Base-by-base conservation (phyloP, 352 stramenopile genomes). In the Phytophthora citricola region DNA sequence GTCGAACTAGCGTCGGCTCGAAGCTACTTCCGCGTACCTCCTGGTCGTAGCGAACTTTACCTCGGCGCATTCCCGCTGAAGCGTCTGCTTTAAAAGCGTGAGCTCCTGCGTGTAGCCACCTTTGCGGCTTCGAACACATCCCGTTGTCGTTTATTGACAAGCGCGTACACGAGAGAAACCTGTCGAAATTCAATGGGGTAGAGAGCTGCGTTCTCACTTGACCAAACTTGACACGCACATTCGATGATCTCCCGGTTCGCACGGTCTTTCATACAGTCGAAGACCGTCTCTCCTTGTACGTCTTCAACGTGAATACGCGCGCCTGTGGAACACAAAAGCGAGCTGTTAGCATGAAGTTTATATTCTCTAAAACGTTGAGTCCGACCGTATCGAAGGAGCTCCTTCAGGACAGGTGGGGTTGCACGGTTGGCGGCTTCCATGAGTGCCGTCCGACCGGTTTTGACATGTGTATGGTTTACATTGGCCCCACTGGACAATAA, bases 341-440 rank as follows among this genome's bases (percentile, higher is more conserved):
- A 44, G 15, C 32, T 62, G 11, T 22, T 44, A 31, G 17, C 17
- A 20, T 41, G 12, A 4, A 14, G 7, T 38, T 34, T 8, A 36
- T 12, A 8, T 36, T 36, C 31, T 36, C 9, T 36, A 36, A 36
- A 36, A 36, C 31, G n/a, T 43, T 22, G 38, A 22, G 38, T 15
- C 27, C 10, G n/a, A 92, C 84, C 84, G 48, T 79, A 79, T 48
- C 84, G 84, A 52, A 92, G 71, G 5, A 92, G 63, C 50, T 86
- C 74, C 15, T 75, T 79, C 24, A 92, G 48, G 2, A 92, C 68
- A 3, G 60, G 38, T 5, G 45, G 41, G 15, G 74, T 79, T 1
- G 75, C 61, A 6, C 81, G 76, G 32, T 66, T 61, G n/a, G 66
- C 69, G 31, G 80, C 84, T 43, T 92, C 81, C 84, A 91, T 92